Evolutionary conservation across 2,329 filamentous ascomycete genomes (phyloP).

Genomic region (Clarireedia monteithiana): DNA sequence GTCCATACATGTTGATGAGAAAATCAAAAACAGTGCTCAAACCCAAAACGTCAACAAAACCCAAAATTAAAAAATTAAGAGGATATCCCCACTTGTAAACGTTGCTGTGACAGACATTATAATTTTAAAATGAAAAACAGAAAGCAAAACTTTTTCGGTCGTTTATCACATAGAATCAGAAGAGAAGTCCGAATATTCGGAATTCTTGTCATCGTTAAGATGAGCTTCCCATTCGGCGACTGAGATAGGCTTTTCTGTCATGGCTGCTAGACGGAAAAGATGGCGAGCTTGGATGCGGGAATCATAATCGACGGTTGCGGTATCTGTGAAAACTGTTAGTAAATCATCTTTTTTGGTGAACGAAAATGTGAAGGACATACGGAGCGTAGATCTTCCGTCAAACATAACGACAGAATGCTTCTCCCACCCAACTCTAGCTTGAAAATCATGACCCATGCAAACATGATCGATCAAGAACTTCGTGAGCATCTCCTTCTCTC

Average conservation of each 20-base stretch:
- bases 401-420: slow-evolving; percentile 43
- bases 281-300: slow-evolving; percentile 38
- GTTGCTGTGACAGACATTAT: not conserved
- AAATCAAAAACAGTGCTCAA: not conserved
- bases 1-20: not conserved
- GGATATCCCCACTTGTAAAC: slow-evolving; percentile 7
- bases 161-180: not conserved
- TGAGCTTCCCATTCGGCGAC: slow-evolving; percentile 24
- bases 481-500: slow-evolving; percentile 59
- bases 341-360: slow-evolving; percentile 4
- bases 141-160: not conserved
- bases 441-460: slow-evolving; percentile 59
- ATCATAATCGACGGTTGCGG: slow-evolving; percentile 43
- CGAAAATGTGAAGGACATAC: slow-evolving; percentile 29
- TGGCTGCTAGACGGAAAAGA: slow-evolving; percentile 41
- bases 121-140: not conserved
- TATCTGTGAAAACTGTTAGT: slow-evolving; percentile 30
- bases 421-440: slow-evolving; percentile 61
- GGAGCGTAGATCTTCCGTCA: slow-evolving; percentile 39
- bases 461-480: slow-evolving; percentile 60
- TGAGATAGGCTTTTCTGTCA: slow-evolving; percentile 42
- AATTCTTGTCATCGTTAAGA: slow-evolving; percentile 4
- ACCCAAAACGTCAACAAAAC: not conserved
- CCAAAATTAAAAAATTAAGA: not conserved
- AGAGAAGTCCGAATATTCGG: slow-evolving; percentile 3